phyloP scores from a whole-genome alignment of 2,329 filamentous ascomycete species.

The Ophiostoma perfectum region DNA sequence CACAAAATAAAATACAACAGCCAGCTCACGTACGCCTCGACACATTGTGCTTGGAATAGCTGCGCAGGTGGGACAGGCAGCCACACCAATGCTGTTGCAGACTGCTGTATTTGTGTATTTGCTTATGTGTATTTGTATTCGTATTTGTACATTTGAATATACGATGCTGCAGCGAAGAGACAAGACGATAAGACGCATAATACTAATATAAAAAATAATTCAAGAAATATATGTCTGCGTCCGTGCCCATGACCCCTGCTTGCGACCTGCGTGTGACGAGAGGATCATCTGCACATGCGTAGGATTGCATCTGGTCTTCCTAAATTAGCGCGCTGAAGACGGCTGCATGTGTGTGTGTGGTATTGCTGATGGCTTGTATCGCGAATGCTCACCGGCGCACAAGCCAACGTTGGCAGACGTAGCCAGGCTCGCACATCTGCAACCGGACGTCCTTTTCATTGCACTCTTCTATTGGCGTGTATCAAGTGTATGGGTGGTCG shows the following conservation, averaged over 20 bases:
- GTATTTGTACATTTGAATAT: too few relatives aligned
- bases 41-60: conserved; percentile 5
- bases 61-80: conserved; percentile 7
- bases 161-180: too few relatives aligned
- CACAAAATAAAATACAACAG: not conserved
- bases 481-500: not conserved
- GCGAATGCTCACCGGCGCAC: not conserved
- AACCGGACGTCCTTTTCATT: not conserved
- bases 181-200: too few relatives aligned
- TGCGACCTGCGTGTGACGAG: not conserved
- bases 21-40: not conserved
- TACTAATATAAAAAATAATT: too few relatives aligned
- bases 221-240: not conserved
- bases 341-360: not conserved
- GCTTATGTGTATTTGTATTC: not conserved
- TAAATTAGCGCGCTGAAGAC: not conserved
- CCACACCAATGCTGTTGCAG: not conserved
- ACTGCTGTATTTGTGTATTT: not conserved
- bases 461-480: not conserved
- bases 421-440: not conserved
- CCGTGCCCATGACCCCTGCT: conserved; percentile 4
- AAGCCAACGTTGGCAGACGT: not conserved
- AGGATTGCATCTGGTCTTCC: not conserved
- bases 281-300: not conserved
- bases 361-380: not conserved